These are phyloP conservation scores for Extremus antarcticus DNA, from an alignment of 495 filamentous ascomycete species.

Conservation along the genomic window DNA sequence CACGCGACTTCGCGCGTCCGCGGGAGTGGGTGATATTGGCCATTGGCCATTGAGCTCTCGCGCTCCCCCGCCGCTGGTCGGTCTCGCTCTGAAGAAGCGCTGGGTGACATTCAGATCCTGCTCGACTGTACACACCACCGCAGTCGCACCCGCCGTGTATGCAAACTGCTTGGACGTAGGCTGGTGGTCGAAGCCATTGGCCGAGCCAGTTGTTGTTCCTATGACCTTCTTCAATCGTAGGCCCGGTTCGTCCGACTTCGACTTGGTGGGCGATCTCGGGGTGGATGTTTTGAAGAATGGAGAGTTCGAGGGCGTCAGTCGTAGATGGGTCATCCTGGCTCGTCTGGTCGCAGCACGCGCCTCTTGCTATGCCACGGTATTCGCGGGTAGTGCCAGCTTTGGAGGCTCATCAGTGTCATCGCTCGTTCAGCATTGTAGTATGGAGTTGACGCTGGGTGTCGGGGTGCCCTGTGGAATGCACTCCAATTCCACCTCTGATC, in stretches of 20 bases:
- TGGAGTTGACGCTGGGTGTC: not conserved
- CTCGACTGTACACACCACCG: conserved; percentile 73
- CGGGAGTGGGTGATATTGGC: conserved; percentile 25
- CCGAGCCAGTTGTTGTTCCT: conserved; percentile 73
- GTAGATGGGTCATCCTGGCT: conserved; percentile 33
- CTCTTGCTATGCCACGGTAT: conserved; percentile 21
- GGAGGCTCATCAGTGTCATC: conserved; percentile 16
- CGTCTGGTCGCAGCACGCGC: conserved; percentile 41
- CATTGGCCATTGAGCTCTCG: conserved; percentile 22
- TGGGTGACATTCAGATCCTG: conserved; percentile 61
- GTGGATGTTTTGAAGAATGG: conserved; percentile 43
- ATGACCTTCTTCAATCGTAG: conserved; percentile 44
- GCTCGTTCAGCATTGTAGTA: conserved; percentile 20
- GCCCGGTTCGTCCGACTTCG: conserved; percentile 11
- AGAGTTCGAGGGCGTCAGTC: conserved; percentile 70
- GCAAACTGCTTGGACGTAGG: conserved; percentile 63
- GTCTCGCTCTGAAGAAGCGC: conserved; percentile 80
- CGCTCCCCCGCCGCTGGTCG: conserved; percentile 57
- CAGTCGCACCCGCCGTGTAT: conserved; percentile 86
- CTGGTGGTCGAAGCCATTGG: conserved; percentile 76
- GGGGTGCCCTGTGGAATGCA: conserved; percentile 1
- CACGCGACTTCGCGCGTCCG: conserved; percentile 50
- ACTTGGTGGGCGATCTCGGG: conserved; percentile 12
- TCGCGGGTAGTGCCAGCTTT: conserved; percentile 15
- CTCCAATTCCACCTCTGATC: not conserved